Conservation (phyloP, 306 rosid genomes). For the Parietaria judaica region DNA sequence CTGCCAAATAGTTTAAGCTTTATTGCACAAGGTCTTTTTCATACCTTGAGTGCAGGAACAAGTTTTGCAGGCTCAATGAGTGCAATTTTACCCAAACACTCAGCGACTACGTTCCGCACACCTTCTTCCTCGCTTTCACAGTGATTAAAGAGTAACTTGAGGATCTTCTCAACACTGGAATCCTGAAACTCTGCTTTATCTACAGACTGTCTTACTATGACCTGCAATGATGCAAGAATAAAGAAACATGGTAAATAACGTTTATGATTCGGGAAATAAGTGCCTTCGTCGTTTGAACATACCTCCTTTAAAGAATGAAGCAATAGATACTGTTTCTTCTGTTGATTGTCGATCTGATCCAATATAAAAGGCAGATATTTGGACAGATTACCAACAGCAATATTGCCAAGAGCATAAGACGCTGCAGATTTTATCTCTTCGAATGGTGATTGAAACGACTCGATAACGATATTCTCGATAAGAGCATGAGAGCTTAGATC, state of each 20-base stretch:
- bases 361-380: slow-evolving; percentile 95
- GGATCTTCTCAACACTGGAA: slow-evolving; percentile 93
- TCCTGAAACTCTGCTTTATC: slow-evolving; percentile 95
- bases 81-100: slow-evolving; percentile 95
- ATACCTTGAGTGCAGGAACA: slow-evolving; percentile 96
- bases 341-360: slow-evolving; percentile 99
- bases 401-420: slow-evolving; percentile 96
- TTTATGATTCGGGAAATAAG: slow-evolving; percentile 1
- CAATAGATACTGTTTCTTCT: slow-evolving; percentile 93
- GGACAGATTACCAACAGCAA: slow-evolving; percentile 94
- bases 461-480: slow-evolving; percentile 92
- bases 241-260: slow-evolving; percentile 1
- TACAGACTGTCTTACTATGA: slow-evolving; percentile 91
- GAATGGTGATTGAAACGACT: slow-evolving; percentile 96
- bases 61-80: slow-evolving; percentile 95
- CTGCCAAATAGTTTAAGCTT: too few species aligned
- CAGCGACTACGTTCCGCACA: slow-evolving; percentile 96
- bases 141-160: slow-evolving; percentile 85
- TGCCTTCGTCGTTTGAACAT: neutral
- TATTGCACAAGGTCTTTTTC: neutral
- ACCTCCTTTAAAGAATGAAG: slow-evolving; percentile 99
- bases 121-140: slow-evolving; percentile 99
- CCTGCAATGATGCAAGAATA: slow-evolving; percentile 37
- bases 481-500: slow-evolving; percentile 78
- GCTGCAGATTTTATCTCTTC: slow-evolving; percentile 99